These are phyloP conservation scores for Brassica hybrid DNA, from an alignment of 441 rosid genomes.

Conservation along the genomic window DNA sequence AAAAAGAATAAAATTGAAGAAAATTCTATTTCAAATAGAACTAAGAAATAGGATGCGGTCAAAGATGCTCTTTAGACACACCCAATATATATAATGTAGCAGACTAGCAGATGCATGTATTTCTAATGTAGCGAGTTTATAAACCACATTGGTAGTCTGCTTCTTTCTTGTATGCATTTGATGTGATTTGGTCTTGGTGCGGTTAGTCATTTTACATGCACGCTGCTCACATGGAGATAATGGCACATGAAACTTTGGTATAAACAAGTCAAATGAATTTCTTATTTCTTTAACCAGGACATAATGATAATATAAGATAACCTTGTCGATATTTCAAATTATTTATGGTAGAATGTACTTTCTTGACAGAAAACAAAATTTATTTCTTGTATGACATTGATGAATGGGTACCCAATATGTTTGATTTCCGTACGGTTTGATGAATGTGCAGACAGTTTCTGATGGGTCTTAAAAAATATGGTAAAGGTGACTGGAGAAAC, in stretches of 20 bases:
- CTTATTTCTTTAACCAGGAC: background rate
- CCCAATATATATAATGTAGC: background rate
- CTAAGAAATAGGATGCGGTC: background rate
- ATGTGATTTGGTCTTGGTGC: background rate
- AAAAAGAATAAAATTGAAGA: background rate
- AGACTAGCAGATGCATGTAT: background rate
- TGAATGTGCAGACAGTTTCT: constrained; percentile 73
- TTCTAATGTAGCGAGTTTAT: background rate
- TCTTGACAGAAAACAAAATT: background rate
- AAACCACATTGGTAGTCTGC: background rate
- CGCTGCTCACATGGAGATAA: background rate
- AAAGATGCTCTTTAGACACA: background rate
- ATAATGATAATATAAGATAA: background rate
- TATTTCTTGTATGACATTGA: background rate
- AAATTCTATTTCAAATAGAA: background rate
- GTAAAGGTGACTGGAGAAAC: constrained; percentile 98
- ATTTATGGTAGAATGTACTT: background rate
- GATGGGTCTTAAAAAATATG: constrained; percentile 87
- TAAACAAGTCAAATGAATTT: background rate
- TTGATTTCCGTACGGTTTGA: constrained; percentile 20
- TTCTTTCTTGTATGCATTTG: constrained; percentile 2
- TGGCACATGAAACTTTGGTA: background rate
- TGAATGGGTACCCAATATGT: background rate
- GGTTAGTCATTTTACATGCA: background rate
- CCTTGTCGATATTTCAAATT: background rate